Evolutionary conservation across 345 rosid species (phyloP).

Genomic region (Brassica nigra): DNA sequence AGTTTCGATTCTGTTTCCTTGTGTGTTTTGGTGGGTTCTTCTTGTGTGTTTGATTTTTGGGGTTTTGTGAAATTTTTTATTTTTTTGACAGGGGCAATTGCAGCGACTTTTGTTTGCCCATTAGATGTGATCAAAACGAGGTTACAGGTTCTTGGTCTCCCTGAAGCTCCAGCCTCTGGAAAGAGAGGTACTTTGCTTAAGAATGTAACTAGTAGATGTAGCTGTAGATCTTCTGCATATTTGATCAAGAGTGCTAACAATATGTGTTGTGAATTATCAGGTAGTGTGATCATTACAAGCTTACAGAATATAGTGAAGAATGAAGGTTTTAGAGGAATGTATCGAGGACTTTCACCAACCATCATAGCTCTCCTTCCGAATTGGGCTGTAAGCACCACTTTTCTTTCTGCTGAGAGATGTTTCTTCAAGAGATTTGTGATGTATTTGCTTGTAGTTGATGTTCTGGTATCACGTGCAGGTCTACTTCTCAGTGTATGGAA

Average conservation of each 20-base stretch:
- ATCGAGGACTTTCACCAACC: slow-evolving; percentile 96
- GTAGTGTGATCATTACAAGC: slow-evolving; percentile 75
- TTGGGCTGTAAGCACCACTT: slow-evolving; percentile 81
- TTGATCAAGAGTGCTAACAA: slow-evolving; percentile 1
- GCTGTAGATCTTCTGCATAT: slow-evolving; percentile 10
- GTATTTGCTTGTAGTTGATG: background rate
- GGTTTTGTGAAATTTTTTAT: slow-evolving; percentile 17
- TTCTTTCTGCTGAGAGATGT: background rate
- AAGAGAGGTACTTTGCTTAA: slow-evolving; percentile 54
- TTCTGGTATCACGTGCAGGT: slow-evolving; percentile 56
- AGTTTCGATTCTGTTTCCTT: background rate
- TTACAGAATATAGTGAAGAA: slow-evolving; percentile 60
- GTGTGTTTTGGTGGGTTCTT: background rate
- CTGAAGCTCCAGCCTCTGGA: slow-evolving; percentile 51
- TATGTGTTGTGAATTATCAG: slow-evolving; percentile 44
- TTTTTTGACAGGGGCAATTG: slow-evolving; percentile 65
- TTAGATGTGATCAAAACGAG: slow-evolving; percentile 98
- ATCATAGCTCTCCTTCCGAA: slow-evolving; percentile 88
- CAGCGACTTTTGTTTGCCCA: slow-evolving; percentile 92
- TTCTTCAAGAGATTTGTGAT: background rate
- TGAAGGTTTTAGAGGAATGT: slow-evolving; percentile 82
- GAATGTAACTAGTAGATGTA: background rate
- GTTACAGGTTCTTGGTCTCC: slow-evolving; percentile 87
- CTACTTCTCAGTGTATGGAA: slow-evolving; percentile 80
- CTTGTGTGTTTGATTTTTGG: slow-evolving; percentile 2